Evolutionary conservation across 2,329 filamentous ascomycete species (phyloP).

Genomic region (Clarireedia homoeocarpa): DNA sequence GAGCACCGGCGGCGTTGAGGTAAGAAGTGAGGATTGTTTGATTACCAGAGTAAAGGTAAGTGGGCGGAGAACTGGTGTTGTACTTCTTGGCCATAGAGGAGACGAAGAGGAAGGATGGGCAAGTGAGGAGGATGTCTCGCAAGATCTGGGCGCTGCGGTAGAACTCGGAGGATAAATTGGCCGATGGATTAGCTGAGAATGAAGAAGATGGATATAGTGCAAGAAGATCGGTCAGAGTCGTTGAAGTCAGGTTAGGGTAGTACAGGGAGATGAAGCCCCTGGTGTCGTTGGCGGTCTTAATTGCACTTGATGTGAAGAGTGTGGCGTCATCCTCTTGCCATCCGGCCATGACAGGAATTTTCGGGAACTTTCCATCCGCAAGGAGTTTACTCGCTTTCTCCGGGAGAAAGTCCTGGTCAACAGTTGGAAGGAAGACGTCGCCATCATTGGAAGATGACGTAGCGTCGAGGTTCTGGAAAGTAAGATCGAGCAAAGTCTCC

Average conservation of each 20-base stretch:
- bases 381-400: slow-evolving; percentile 36
- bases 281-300: slow-evolving; percentile 35
- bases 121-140: slow-evolving; percentile 44
- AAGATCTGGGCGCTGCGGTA: slow-evolving; percentile 42
- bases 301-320: slow-evolving; percentile 34
- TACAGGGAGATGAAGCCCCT: slow-evolving; percentile 34
- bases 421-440: slow-evolving; percentile 42
- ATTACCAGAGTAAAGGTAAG: slow-evolving; percentile 46
- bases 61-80: slow-evolving; percentile 28
- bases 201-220: slow-evolving; percentile 42
- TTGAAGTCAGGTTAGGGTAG: slow-evolving; percentile 30
- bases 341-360: slow-evolving; percentile 34
- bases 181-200: slow-evolving; percentile 33
- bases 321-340: slow-evolving; percentile 40
- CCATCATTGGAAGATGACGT: slow-evolving; percentile 40
- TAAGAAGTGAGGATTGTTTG: slow-evolving; percentile 44
- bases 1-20: slow-evolving; percentile 30
- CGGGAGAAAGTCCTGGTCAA: slow-evolving; percentile 44
- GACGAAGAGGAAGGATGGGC: slow-evolving; percentile 38
- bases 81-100: slow-evolving; percentile 30
- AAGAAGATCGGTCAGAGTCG: slow-evolving; percentile 35
- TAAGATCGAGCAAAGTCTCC: slow-evolving; percentile 36
- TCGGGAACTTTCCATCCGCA: slow-evolving; percentile 34
- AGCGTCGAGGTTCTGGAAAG: slow-evolving; percentile 34
- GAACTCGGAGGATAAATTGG: slow-evolving; percentile 39